Evolutionary conservation across 2,329 filamentous ascomycete genomes (phyloP).

Genomic region (Teratosphaeria epicoccoides): DNA sequence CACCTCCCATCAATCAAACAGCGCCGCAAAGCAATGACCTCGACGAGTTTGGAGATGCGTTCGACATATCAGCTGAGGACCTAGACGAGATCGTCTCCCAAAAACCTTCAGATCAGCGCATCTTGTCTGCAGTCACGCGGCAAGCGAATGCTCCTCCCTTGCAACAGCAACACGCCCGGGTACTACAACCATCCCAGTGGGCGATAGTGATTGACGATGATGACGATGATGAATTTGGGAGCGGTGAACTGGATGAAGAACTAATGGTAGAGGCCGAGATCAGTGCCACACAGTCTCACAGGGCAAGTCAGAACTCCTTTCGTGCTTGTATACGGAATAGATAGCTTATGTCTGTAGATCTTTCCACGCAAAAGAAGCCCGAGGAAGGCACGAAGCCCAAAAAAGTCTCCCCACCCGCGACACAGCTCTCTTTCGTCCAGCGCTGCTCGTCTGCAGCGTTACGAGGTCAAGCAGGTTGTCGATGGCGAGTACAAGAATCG

Average conservation of each 20-base stretch:
- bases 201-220: constrained; percentile 7
- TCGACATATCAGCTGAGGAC: constrained; percentile 45
- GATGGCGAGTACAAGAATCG: constrained; percentile 58
- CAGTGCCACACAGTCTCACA: constrained; percentile 58
- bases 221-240: constrained; percentile 62
- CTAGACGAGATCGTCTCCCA: constrained; percentile 46
- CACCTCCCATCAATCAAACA: constrained; percentile 1
- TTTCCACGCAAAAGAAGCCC: constrained; percentile 14
- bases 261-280: constrained; percentile 55
- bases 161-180: not conserved
- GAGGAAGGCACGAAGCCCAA: constrained; percentile 6
- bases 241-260: constrained; percentile 61
- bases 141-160: constrained; percentile 12
- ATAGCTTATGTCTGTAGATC: constrained; percentile 26
- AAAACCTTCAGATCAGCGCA: constrained; percentile 11
- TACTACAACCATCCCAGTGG: not conserved
- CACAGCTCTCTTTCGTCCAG: not conserved
- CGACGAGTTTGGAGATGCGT: constrained; percentile 39
- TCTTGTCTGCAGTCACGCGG: constrained; percentile 40
- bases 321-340: constrained; percentile 12
- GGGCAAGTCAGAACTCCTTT: constrained; percentile 25
- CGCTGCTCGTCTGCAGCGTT: constrained; percentile 40
- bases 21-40: constrained; percentile 5
- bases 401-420: not conserved
- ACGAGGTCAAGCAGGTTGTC: constrained; percentile 65